Evolutionary conservation across 306 rosid species (phyloP), one percentile per base, ranked within the genome.

Genomic region (Rosa chinensis): DNA sequence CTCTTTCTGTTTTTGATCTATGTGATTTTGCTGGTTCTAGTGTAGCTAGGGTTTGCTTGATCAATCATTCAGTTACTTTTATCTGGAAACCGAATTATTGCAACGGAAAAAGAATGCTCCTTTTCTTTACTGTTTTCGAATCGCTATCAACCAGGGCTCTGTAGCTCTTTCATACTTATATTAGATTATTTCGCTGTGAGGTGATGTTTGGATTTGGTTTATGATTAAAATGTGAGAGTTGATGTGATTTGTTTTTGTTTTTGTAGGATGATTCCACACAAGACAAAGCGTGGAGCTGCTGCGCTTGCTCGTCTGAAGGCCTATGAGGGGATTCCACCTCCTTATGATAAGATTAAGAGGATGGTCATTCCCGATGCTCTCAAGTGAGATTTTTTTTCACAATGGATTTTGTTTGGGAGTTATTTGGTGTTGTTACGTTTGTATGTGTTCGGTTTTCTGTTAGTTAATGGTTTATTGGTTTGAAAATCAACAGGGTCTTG

Each of bases 351-450:
- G 80, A 81, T 70, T 1, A 89, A 89, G 86, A 79, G 87, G 77
- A 87, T 89, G 90, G 92, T 89, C 25, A 87, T 89, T 61, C 92
- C 92, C 2, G 90, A 89, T 70, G 92, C 92, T 66, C 87, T 89
- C 32, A 89, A 89, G 96, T 91, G 74, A 86, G 89, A 85, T 69
- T 68, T 59, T 47, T 47, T 28, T 45, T 17, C 12, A 13, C 9
- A 18, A n/a, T 32, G 5, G n/a, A 3, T 23, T 12, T 12, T 4
- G 14, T 55, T 14, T 49, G 5, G 17, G 52, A 13, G 9, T 11
- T 72, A 0, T 0, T 0, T 0, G 8, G 3, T 6, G 23, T 72
- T 0, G 13, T 61, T 42, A 11, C 1, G 5, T 66, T 25, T 3
- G 52, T 6, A 32, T 6, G 2, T 23, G 70, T 4, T 32, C 25